Percentiles rank a stretch among this genome's conserved stretches.
Conservation (phyloP, 495 filamentous ascomycete genomes). For the Symbiotaphrina buchneri region DNA sequence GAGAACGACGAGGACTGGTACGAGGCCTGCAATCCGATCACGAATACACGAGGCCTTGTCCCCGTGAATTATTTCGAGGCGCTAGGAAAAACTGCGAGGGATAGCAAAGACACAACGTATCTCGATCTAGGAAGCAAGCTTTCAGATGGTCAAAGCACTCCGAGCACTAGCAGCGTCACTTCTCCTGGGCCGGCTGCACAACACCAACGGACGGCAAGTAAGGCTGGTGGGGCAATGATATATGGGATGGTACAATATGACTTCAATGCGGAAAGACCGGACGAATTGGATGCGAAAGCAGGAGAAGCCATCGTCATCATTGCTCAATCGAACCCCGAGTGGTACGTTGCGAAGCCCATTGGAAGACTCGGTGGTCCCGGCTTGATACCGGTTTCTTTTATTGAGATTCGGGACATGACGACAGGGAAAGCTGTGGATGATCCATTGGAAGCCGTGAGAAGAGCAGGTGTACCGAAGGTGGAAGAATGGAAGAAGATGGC, state of each 20-base stretch:
- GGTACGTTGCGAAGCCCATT: constrained; percentile 98
- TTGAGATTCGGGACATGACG: constrained; percentile 89
- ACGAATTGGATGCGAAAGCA: constrained; percentile 84
- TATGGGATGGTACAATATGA: constrained; percentile 96
- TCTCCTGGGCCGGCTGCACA: background rate
- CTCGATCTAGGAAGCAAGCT: constrained; percentile 28
- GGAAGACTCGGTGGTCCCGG: constrained; percentile 84
- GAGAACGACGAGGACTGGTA: constrained; percentile 95
- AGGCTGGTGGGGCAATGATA: constrained; percentile 61
- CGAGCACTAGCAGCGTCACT: constrained; percentile 9
- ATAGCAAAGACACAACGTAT: constrained; percentile 60
- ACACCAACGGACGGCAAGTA: constrained; percentile 29
- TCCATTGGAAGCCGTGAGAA: constrained; percentile 63
- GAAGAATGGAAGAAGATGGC: constrained; percentile 99
- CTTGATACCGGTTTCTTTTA: constrained; percentile 89
- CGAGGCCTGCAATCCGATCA: constrained; percentile 89
- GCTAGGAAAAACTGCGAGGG: constrained; percentile 72
- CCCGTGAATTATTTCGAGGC: constrained; percentile 84
- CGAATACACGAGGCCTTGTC: constrained; percentile 74
- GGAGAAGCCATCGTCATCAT: constrained; percentile 97
- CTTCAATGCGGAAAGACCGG: constrained; percentile 83
- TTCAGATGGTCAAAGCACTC: constrained; percentile 20
- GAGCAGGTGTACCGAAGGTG: constrained; percentile 86
- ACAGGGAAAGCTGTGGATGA: constrained; percentile 64
- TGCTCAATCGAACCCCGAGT: constrained; percentile 97